Percentiles rank a stretch among this genome's conserved stretches.
phyloP scores from a whole-genome alignment of 441 rosid species.

The Jatropha multifida region DNA sequence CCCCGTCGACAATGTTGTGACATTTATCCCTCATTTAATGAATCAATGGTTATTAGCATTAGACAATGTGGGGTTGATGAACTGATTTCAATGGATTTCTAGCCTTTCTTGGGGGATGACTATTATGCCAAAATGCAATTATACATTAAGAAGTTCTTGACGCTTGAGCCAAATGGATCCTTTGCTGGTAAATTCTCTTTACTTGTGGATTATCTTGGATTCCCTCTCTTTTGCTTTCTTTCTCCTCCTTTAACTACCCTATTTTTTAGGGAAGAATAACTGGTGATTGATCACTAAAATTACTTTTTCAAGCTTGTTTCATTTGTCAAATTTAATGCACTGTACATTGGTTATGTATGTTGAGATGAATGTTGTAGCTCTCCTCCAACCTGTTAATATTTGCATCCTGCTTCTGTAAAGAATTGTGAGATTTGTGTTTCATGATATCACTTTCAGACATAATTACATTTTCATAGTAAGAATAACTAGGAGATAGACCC shows the following conservation, averaged over 20 bases:
- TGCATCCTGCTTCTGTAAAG: background rate
- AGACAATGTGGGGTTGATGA: constrained; percentile 63
- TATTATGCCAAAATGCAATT: constrained; percentile 13
- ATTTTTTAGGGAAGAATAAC: background rate
- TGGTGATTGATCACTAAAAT: background rate
- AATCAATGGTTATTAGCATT: constrained; percentile 59
- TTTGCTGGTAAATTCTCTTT: constrained; percentile 22
- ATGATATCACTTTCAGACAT: background rate
- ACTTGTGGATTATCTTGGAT: background rate
- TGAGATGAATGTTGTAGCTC: background rate
- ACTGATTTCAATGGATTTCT: constrained; percentile 63
- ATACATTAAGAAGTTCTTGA: constrained; percentile 2
- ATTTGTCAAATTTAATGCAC: background rate
- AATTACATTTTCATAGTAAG: background rate
- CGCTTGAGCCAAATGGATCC: constrained; percentile 4
- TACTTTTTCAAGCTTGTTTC: background rate
- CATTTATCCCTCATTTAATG: constrained; percentile 47
- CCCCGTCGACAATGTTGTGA: constrained; percentile 84
- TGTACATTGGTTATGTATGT: background rate
- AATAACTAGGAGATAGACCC: background rate
- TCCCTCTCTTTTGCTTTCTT: too few species aligned
- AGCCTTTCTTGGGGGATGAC: constrained; percentile 21
- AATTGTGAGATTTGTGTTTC: background rate
- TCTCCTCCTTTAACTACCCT: background rate
- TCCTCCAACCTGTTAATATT: background rate